A percentile compares a stretch with the other conserved stretches of the same genome.
These are phyloP conservation scores for Rhododendron ovatum DNA, from an alignment of 148 eudicot species.

Conservation along the genomic window DNA sequence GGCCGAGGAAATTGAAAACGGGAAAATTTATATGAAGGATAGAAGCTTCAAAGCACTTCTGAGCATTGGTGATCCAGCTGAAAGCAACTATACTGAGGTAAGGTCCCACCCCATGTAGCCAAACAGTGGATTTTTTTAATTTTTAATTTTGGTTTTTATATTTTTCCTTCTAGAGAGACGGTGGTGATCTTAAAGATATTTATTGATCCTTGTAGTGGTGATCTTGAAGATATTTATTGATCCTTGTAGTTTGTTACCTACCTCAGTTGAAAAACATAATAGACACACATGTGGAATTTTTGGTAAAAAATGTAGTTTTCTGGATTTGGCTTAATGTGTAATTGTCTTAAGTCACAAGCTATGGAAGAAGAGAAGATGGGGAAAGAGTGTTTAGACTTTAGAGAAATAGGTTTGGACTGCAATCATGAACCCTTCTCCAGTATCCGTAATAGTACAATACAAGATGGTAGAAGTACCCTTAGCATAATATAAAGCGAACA, in stretches of 20 bases:
- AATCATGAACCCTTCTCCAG: background rate
- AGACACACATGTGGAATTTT: background rate
- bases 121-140: background rate
- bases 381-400: background rate
- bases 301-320: background rate
- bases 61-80: conserved; percentile 56
- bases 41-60: conserved; percentile 61
- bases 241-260: background rate
- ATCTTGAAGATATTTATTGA: background rate
- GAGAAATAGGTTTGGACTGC: background rate
- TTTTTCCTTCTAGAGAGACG: background rate
- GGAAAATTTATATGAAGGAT: conserved; percentile 26
- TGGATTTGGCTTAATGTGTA: background rate
- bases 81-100: conserved; percentile 51
- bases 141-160: no score
- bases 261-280: background rate
- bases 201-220: background rate
- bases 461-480: background rate
- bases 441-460: background rate
- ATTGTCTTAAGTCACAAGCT: background rate
- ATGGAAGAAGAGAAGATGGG: background rate
- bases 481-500: background rate
- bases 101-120: conserved; percentile 19
- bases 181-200: background rate
- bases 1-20: conserved; percentile 45